Conservation (phyloP, 1,139 yeast species). For the Taiozyma sp. region DNA sequence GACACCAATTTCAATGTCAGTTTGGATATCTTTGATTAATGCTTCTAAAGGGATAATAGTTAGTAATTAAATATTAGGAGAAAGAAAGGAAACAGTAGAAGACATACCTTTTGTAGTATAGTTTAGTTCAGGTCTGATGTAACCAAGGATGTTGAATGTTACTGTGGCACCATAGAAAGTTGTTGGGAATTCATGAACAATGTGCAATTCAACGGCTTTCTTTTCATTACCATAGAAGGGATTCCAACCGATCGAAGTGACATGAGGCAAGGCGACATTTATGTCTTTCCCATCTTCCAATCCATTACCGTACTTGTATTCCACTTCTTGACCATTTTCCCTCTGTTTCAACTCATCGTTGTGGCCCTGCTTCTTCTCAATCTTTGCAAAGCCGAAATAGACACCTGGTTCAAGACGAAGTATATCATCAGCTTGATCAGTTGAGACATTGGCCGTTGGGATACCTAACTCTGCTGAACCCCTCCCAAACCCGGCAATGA, state of each 20-base stretch:
- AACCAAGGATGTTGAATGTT: slow-evolving; percentile 72
- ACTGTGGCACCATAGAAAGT: slow-evolving; percentile 83
- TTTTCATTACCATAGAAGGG: slow-evolving; percentile 81
- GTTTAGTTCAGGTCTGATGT: slow-evolving; percentile 85
- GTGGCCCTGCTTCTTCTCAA: slow-evolving; percentile 13
- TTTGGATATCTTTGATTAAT: slow-evolving; percentile 75
- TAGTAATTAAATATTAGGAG: background rate
- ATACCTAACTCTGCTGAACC: slow-evolving; percentile 92
- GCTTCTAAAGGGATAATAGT: slow-evolving; percentile 44
- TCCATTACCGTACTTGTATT: slow-evolving; percentile 57
- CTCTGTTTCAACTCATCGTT: slow-evolving; percentile 20
- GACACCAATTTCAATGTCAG: slow-evolving; percentile 69
- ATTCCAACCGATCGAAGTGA: slow-evolving; percentile 94
- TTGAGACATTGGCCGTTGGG: slow-evolving; percentile 91
- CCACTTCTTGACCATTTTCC: slow-evolving; percentile 37
- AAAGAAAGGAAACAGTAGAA: slow-evolving; percentile 1
- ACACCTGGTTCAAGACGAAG: slow-evolving; percentile 70
- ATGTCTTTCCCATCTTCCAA: slow-evolving; percentile 38
- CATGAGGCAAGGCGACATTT: slow-evolving; percentile 67
- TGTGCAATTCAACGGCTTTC: slow-evolving; percentile 84
- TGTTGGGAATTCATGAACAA: slow-evolving; percentile 63
- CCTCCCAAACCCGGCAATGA: slow-evolving; percentile 90
- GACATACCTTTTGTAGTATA: slow-evolving; percentile 55
- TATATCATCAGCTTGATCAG: slow-evolving; percentile 40
- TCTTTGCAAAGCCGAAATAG: slow-evolving; percentile 78